A percentile compares a stretch with the other conserved stretches of the same genome.
phyloP scores from a whole-genome alignment of 1,139 yeast genomes.

The Geotrichum australiense region DNA sequence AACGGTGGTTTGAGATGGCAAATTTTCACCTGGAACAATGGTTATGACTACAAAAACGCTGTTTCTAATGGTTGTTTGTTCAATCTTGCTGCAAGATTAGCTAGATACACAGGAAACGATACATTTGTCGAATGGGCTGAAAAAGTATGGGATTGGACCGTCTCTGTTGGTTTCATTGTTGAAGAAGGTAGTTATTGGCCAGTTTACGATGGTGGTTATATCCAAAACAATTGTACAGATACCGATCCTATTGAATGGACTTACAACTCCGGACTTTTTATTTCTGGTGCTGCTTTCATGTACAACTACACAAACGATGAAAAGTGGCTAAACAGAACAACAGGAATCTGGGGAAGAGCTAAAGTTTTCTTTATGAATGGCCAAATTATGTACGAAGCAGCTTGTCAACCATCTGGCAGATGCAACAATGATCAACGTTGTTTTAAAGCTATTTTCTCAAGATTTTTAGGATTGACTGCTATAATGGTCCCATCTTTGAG shows the following conservation, averaged over 20 bases:
- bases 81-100: constrained; percentile 81
- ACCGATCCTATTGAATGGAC: constrained; percentile 70
- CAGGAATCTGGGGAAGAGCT: constrained; percentile 39
- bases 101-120: constrained; percentile 66
- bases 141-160: constrained; percentile 77
- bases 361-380: constrained; percentile 49
- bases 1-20: constrained; percentile 96
- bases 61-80: constrained; percentile 88
- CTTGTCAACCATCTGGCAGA: constrained; percentile 57
- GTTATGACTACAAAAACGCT: constrained; percentile 86
- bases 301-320: constrained; percentile 66
- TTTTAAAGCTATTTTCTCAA: constrained; percentile 73
- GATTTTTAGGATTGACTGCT: constrained; percentile 72
- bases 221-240: constrained; percentile 53
- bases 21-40: constrained; percentile 89
- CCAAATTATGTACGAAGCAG: constrained; percentile 66
- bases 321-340: constrained; percentile 56
- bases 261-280: constrained; percentile 75
- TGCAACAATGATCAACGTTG: constrained; percentile 91
- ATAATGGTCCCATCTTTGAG: constrained; percentile 59
- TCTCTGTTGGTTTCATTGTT: constrained; percentile 48
- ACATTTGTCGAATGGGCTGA: constrained; percentile 81
- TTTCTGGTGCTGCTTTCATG: constrained; percentile 77
- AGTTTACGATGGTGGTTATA: constrained; percentile 73
- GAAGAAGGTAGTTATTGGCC: constrained; percentile 36